phyloP scores from a whole-genome alignment of 768 basidiomycete species.

The Boletus pseudo-olivaceus region DNA sequence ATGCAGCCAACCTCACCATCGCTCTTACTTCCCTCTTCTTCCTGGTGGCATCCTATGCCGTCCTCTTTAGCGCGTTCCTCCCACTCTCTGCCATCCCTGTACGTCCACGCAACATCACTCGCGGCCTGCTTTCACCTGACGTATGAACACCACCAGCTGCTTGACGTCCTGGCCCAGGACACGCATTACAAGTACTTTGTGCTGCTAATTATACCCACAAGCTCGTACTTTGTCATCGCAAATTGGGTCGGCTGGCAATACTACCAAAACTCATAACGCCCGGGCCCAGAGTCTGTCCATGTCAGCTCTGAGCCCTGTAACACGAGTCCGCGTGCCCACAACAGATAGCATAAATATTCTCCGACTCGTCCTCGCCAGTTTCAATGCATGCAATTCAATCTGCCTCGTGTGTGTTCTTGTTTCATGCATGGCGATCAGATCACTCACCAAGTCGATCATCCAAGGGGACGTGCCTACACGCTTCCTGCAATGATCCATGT shows the following conservation, averaged over 20 bases:
- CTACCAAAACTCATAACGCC: conserved; percentile 76
- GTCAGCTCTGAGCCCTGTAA: neutral
- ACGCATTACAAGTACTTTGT: conserved; percentile 89
- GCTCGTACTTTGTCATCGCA: conserved; percentile 88
- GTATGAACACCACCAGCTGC: conserved; percentile 41
- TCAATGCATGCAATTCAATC: conserved; percentile 15
- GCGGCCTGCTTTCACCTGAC: conserved; percentile 14
- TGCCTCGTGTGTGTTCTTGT: conserved; percentile 22
- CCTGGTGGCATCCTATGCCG: conserved; percentile 54
- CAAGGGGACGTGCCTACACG: conserved; percentile 16
- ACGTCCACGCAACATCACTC: conserved; percentile 23
- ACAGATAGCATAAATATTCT: conserved; percentile 5
- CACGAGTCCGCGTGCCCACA: conserved; percentile 6
- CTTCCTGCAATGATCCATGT: conserved; percentile 23
- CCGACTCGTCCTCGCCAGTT: conserved; percentile 3
- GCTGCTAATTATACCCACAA: conserved; percentile 75
- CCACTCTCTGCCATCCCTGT: conserved; percentile 52
- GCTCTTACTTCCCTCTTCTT: conserved; percentile 50
- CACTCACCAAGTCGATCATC: conserved; percentile 13
- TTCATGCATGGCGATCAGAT: conserved; percentile 19
- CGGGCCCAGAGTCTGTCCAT: neutral
- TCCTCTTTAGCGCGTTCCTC: conserved; percentile 63
- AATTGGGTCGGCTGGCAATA: conserved; percentile 99
- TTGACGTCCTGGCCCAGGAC: conserved; percentile 65
- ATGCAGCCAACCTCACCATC: conserved; percentile 48